phyloP scores from a whole-genome alignment of 2,329 filamentous ascomycete genomes.

The Hypoxylon sp. region DNA sequence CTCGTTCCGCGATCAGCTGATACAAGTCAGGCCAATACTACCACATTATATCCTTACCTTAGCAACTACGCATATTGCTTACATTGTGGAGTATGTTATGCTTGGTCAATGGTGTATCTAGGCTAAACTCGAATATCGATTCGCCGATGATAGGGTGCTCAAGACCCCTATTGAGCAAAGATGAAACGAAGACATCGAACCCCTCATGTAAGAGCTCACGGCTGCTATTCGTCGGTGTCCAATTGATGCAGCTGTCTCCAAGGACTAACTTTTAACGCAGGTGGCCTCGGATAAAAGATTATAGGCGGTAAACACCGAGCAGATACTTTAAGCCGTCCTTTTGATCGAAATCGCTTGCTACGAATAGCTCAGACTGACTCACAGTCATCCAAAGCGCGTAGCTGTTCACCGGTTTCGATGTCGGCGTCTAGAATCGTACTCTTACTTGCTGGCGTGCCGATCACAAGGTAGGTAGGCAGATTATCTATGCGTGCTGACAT shows the following conservation, averaged over 20 bases:
- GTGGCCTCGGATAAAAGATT: too few relatives aligned
- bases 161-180: too few relatives aligned
- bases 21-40: background rate
- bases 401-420: background rate
- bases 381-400: background rate
- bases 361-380: background rate
- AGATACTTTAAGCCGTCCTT: background rate
- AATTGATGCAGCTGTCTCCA: too few relatives aligned
- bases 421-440: background rate
- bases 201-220: too few relatives aligned
- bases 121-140: background rate
- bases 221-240: too few relatives aligned
- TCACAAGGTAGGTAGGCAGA: too few relatives aligned
- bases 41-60: conserved; percentile 4
- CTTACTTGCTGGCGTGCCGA: background rate
- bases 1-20: too few relatives aligned
- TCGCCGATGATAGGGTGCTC: too few relatives aligned
- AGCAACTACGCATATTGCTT: conserved; percentile 9
- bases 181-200: too few relatives aligned
- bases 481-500: too few relatives aligned
- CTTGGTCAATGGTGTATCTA: background rate
- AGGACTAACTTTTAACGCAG: too few relatives aligned
- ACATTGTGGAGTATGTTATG: conserved; percentile 14
- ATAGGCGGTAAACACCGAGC: background rate
- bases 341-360: background rate